phyloP scores from a whole-genome alignment of 2,329 filamentous ascomycete genomes.

The Fusarium sp. region DNA sequence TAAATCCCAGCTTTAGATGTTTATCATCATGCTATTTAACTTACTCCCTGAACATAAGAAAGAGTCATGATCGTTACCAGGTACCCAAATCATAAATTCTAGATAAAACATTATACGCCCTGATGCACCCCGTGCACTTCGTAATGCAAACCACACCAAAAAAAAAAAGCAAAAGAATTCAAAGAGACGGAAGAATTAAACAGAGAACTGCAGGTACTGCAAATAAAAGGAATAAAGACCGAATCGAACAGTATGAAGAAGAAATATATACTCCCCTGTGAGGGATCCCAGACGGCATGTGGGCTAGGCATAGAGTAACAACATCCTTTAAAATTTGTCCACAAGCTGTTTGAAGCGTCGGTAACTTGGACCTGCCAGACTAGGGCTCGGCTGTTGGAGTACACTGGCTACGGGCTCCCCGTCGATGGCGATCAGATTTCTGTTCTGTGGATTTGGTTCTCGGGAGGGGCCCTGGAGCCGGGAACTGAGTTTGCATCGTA shows the following conservation, averaged over 20 bases:
- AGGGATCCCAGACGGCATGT: neutral
- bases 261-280: neutral
- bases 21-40: constrained; percentile 28
- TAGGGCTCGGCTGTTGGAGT: neutral
- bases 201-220: neutral
- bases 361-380: neutral
- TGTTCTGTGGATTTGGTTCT: neutral
- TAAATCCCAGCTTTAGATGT: constrained; percentile 31
- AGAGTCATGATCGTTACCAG: constrained; percentile 32
- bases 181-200: neutral
- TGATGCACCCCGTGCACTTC: constrained; percentile 15
- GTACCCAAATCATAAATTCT: constrained; percentile 12
- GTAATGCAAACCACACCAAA: neutral
- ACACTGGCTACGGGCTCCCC: neutral
- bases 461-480: constrained; percentile 7
- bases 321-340: neutral
- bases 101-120: constrained; percentile 25
- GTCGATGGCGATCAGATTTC: neutral
- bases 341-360: neutral
- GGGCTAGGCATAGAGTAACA: neutral
- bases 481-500: constrained; percentile 13
- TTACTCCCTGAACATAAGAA: constrained; percentile 20
- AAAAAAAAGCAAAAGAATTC: neutral
- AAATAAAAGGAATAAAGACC: neutral
- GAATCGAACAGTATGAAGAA: neutral